Evolutionary conservation across 805 yeast species (phyloP).

Genomic region (Grigorovia yakushimaensis): DNA sequence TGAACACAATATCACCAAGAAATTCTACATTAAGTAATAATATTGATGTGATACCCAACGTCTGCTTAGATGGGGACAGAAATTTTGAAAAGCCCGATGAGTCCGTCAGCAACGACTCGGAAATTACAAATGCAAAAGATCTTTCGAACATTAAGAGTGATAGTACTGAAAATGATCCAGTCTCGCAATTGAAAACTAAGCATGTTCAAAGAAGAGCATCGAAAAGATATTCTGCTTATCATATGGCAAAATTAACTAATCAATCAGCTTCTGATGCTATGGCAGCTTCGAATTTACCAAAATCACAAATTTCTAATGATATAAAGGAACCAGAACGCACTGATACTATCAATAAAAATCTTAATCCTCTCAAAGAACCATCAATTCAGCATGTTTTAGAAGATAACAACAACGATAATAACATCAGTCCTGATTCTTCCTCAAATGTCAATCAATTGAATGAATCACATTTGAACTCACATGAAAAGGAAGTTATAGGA

Average conservation of each 20-base stretch:
- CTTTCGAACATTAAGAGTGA: background rate
- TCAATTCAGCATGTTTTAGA: background rate
- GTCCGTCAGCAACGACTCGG: background rate
- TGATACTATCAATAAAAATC: background rate
- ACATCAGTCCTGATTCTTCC: no score
- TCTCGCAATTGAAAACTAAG: conserved; percentile 69
- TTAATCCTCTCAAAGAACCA: background rate
- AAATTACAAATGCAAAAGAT: conserved; percentile 2
- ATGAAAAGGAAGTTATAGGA: no score
- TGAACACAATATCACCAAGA: background rate
- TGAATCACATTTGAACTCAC: no score
- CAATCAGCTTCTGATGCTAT: conserved; percentile 27
- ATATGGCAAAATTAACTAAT: conserved; percentile 64
- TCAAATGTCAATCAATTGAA: no score
- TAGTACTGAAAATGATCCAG: conserved; percentile 40
- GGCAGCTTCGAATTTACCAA: conserved; percentile 14
- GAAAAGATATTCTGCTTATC: conserved; percentile 87
- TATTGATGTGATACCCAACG: background rate
- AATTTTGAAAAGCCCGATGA: background rate
- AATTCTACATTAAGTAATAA: background rate
- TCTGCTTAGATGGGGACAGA: background rate
- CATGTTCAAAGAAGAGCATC: conserved; percentile 88
- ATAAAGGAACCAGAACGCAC: background rate
- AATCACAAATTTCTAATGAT: background rate
- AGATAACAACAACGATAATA: background rate